Evolutionary conservation across 306 rosid genomes (phyloP).

Genomic region (Hippophae gyantsensis): DNA sequence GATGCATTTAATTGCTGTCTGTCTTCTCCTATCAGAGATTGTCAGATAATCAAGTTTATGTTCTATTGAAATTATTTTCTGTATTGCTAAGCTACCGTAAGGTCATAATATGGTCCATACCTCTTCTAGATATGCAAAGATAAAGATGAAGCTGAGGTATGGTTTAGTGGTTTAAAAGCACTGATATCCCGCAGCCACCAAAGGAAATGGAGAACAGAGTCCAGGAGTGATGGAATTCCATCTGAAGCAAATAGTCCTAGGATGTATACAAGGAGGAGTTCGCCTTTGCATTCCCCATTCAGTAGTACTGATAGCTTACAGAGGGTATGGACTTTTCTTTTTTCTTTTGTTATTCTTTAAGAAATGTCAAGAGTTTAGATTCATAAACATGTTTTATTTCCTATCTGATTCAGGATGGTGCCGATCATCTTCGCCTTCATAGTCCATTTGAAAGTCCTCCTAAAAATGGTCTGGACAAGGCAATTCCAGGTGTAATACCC

Average conservation of each 20-base stretch:
- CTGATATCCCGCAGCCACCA: constrained; percentile 77
- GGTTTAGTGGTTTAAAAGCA: constrained; percentile 98
- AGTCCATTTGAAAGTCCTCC: constrained; percentile 98
- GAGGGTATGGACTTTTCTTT: constrained; percentile 46
- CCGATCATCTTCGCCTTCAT: constrained; percentile 83
- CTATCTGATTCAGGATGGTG: constrained; percentile 59
- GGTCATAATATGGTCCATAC: constrained; percentile 21
- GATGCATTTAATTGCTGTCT: constrained; percentile 14
- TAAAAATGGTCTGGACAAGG: constrained; percentile 82
- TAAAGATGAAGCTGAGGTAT: constrained; percentile 98
- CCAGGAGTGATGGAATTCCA: constrained; percentile 92
- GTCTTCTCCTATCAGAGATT: background rate
- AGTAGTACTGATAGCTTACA: constrained; percentile 92
- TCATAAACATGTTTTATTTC: constrained; percentile 11
- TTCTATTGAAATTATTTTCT: background rate
- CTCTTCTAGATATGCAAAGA: constrained; percentile 89
- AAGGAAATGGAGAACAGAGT: constrained; percentile 94
- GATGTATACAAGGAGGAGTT: constrained; percentile 89
- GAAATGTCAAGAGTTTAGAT: constrained; percentile 12
- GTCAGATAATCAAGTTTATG: background rate
- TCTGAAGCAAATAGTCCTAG: constrained; percentile 98
- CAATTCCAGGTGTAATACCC: constrained; percentile 68
- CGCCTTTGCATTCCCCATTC: constrained; percentile 87
- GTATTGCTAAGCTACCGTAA: constrained; percentile 18
- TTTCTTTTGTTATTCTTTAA: background rate